These are phyloP conservation scores for Botrytis galanthina DNA, from an alignment of 2,329 filamentous ascomycete genomes.

Conservation along the genomic window DNA sequence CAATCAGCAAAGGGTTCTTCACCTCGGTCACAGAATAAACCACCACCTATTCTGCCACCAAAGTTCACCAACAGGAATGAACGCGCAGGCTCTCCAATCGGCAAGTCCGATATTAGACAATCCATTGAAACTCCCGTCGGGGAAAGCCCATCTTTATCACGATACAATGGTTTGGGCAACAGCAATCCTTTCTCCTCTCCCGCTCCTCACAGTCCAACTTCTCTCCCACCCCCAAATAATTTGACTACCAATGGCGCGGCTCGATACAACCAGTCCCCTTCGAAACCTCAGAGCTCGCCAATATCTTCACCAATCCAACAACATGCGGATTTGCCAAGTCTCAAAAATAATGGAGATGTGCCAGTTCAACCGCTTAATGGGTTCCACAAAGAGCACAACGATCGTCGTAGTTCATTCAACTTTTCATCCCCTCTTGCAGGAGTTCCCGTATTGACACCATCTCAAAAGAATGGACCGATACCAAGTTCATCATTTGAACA, in stretches of 20 bases:
- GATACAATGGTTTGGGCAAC: slow-evolving; percentile 16
- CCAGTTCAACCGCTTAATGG: slow-evolving; percentile 22
- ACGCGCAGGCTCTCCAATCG: slow-evolving; percentile 29
- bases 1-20: slow-evolving; percentile 13
- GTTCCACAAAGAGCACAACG: slow-evolving; percentile 26
- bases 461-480: slow-evolving; percentile 24
- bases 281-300: slow-evolving; percentile 18
- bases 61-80: slow-evolving; percentile 16
- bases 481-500: slow-evolving; percentile 23
- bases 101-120: slow-evolving; percentile 4
- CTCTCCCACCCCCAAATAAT: slow-evolving; percentile 37
- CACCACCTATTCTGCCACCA: slow-evolving; percentile 12
- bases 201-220: slow-evolving; percentile 37
- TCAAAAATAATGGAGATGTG: slow-evolving; percentile 21
- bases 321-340: slow-evolving; percentile 20
- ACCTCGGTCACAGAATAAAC: slow-evolving; percentile 12
- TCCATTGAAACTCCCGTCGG: not conserved
- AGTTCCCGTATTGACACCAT: slow-evolving; percentile 35
- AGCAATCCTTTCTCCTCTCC: slow-evolving; percentile 37
- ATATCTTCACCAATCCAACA: slow-evolving; percentile 24
- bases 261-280: slow-evolving; percentile 14
- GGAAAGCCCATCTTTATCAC: slow-evolving; percentile 18
- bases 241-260: slow-evolving; percentile 32
- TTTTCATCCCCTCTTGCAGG: slow-evolving; percentile 35
- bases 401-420: slow-evolving; percentile 33